phyloP scores from a whole-genome alignment of 2,329 filamentous ascomycete genomes.

The Bipolaris bicolor region DNA sequence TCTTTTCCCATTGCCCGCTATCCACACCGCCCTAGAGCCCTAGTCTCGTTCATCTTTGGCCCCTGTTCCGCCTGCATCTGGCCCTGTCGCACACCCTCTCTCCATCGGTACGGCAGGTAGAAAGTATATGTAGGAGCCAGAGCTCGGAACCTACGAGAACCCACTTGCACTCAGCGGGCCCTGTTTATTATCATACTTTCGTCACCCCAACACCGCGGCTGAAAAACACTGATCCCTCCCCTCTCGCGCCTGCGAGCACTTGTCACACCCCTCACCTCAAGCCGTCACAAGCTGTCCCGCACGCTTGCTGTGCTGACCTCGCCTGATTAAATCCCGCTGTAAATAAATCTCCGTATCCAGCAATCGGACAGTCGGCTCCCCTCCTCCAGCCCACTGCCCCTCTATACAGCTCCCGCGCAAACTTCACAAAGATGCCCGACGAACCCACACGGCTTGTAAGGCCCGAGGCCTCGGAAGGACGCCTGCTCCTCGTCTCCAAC shows the following conservation, averaged over 20 bases:
- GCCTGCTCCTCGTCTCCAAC: conserved; percentile 88
- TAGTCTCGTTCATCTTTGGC: conserved; percentile 19
- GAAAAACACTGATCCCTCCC: conserved; percentile 9
- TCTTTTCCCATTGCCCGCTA: conserved; percentile 8
- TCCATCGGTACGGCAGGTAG: background rate
- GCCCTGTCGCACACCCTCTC: conserved; percentile 17
- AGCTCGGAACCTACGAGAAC: conserved; percentile 38
- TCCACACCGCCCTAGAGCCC: conserved; percentile 17
- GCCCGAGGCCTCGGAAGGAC: conserved; percentile 45
- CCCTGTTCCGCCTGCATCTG: conserved; percentile 18
- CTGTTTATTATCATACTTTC: conserved; percentile 41
- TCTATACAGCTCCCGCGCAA: conserved; percentile 2
- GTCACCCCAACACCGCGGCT: conserved; percentile 29
- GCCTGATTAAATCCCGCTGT: conserved; percentile 4
- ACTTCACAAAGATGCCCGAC: conserved; percentile 31
- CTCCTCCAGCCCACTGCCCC: conserved; percentile 9
- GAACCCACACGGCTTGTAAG: conserved; percentile 40
- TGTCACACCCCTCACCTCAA: background rate
- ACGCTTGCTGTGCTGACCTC: conserved; percentile 3
- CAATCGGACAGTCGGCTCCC: conserved; percentile 4
- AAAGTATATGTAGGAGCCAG: conserved; percentile 4
- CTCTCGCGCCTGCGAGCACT: conserved; percentile 1
- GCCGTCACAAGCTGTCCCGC: background rate
- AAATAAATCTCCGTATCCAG: conserved; percentile 7
- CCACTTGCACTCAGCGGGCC: conserved; percentile 34